phyloP scores from a whole-genome alignment of 2,329 filamentous ascomycete genomes.

The Eutypella sp. region DNA sequence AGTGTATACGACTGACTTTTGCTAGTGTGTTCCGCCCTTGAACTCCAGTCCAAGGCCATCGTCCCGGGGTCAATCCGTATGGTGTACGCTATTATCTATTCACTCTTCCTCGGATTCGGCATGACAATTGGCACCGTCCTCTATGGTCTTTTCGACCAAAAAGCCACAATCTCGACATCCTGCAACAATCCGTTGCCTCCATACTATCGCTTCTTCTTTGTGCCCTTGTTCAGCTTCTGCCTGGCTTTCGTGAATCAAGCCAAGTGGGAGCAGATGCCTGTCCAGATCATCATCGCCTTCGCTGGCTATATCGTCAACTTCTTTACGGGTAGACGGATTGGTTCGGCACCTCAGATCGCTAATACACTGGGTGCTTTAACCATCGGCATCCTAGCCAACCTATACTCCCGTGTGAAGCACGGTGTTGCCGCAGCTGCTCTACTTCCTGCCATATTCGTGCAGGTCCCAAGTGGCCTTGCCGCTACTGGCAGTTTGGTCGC shows the following conservation, averaged over 20 bases:
- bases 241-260: constrained; percentile 76
- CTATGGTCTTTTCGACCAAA: constrained; percentile 43
- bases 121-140: constrained; percentile 56
- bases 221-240: constrained; percentile 62
- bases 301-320: constrained; percentile 72
- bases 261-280: constrained; percentile 71
- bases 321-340: constrained; percentile 63
- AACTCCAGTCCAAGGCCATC: constrained; percentile 63
- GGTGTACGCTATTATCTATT: constrained; percentile 69
- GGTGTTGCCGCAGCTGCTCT: constrained; percentile 80
- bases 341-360: constrained; percentile 66
- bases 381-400: constrained; percentile 72
- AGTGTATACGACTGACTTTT: constrained; percentile 5
- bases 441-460: constrained; percentile 78
- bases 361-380: constrained; percentile 73
- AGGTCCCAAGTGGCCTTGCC: constrained; percentile 59
- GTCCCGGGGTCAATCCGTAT: constrained; percentile 66
- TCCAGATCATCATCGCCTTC: constrained; percentile 70
- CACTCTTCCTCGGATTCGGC: constrained; percentile 66
- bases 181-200: constrained; percentile 41
- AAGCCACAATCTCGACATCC: constrained; percentile 37
- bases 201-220: constrained; percentile 59
- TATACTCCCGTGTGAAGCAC: constrained; percentile 59
- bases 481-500: constrained; percentile 54
- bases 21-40: constrained; percentile 50